Percentiles rank a stretch among this genome's conserved stretches.
Conservation (phyloP, 2,329 filamentous ascomycete species). For the Fusarium sp. region DNA sequence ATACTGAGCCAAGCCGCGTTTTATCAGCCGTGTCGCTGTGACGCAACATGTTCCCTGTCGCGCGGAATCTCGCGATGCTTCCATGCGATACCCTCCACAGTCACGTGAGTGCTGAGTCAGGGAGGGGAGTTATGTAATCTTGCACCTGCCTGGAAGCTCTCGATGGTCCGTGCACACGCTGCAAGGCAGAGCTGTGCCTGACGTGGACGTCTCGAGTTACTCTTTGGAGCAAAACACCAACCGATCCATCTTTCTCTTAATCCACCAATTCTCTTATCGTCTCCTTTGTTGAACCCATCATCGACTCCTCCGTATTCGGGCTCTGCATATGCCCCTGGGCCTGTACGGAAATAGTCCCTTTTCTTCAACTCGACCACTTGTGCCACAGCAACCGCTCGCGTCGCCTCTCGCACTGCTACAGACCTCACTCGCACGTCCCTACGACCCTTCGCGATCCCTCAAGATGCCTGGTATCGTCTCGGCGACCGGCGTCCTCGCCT, state of each 20-base stretch:
- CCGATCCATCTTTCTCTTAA: conserved; percentile 32
- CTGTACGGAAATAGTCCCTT: conserved; percentile 32
- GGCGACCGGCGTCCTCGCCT: conserved; percentile 93
- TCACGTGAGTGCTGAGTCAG: conserved; percentile 36
- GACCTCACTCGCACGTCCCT: conserved; percentile 33
- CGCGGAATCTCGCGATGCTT: neutral
- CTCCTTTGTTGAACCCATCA: conserved; percentile 16
- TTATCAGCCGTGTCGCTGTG: neutral
- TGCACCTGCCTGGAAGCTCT: conserved; percentile 39
- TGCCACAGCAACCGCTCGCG: conserved; percentile 27
- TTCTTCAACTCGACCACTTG: conserved; percentile 23
- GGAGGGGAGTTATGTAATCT: conserved; percentile 35
- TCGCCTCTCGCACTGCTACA: conserved; percentile 32
- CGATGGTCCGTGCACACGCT: conserved; percentile 42
- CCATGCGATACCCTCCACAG: neutral
- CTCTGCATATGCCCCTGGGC: conserved; percentile 39
- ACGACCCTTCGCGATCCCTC: conserved; percentile 30
- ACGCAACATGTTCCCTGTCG: conserved; percentile 5
- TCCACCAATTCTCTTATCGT: conserved; percentile 19
- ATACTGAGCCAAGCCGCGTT: neutral
- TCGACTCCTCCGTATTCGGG: conserved; percentile 14
- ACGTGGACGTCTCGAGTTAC: conserved; percentile 57
- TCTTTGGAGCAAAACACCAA: conserved; percentile 46
- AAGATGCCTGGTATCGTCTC: conserved; percentile 94
- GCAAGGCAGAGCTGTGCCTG: conserved; percentile 58